phyloP scores from a whole-genome alignment of 345 rosid genomes.

The Eucalyptus decipiens region DNA sequence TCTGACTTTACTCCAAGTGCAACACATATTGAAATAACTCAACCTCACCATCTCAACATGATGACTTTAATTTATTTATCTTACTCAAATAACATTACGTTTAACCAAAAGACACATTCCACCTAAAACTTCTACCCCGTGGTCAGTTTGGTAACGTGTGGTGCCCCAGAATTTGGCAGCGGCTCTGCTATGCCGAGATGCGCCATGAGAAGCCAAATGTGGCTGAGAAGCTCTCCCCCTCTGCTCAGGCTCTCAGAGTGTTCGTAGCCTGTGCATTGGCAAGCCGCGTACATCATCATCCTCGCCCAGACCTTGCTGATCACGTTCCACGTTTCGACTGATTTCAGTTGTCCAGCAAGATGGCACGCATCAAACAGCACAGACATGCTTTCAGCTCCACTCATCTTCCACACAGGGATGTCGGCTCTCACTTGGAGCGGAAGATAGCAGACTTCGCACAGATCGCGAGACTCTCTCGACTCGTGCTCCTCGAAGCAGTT shows the following conservation, averaged over 20 bases:
- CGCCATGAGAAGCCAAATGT: not conserved
- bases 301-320: not conserved
- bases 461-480: not conserved
- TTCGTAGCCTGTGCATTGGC: not conserved
- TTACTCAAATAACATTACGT: not conserved
- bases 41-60: not conserved
- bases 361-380: not conserved
- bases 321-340: not conserved
- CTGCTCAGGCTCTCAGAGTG: not conserved
- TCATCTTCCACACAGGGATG: not conserved
- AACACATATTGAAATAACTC: not conserved
- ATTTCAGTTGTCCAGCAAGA: not conserved
- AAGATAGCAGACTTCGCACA: not conserved
- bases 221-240: not conserved
- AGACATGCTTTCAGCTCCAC: not conserved
- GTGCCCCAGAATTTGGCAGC: not conserved
- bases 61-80: not conserved
- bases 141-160: not conserved
- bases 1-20: not conserved
- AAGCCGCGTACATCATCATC: not conserved
- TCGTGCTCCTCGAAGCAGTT: not conserved
- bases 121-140: not conserved
- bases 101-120: not conserved
- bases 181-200: not conserved
- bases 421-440: not conserved